These are phyloP conservation scores for Stephania japonica DNA, from an alignment of 164 flowering plant genomes.

Conservation along the genomic window DNA sequence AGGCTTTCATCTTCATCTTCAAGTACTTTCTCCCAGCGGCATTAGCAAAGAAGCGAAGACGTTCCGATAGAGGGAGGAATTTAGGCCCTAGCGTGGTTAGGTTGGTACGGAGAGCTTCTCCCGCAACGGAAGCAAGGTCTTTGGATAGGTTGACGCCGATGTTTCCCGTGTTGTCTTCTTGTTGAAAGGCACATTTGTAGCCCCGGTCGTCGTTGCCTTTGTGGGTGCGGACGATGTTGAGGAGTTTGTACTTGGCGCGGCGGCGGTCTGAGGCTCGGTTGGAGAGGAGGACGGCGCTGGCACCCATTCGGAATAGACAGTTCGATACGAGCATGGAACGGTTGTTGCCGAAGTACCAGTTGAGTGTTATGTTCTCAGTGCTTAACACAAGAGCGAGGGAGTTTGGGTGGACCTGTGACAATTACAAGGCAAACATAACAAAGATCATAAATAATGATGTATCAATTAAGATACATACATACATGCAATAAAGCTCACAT, in stretches of 20 bases:
- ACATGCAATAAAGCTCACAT: too few species aligned
- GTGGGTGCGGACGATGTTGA: conserved; percentile 10
- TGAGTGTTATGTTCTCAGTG: conserved; percentile 13
- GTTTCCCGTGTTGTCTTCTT: conserved; percentile 5
- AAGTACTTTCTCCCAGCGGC: conserved; percentile 2
- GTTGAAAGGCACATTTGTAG: conserved; percentile 8
- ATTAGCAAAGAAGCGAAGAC: background rate
- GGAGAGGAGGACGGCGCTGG: conserved; percentile 5
- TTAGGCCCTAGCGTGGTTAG: conserved; percentile 9
- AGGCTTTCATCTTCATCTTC: conserved; percentile 5
- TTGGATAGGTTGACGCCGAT: conserved; percentile 5
- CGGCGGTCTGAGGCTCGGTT: conserved; percentile 5
- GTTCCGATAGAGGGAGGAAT: conserved; percentile 15
- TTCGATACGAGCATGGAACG: conserved; percentile 13
- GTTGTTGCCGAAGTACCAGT: conserved; percentile 14
- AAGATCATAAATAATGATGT: too few species aligned
- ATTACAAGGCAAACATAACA: too few species aligned
- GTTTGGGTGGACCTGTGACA: conserved; percentile 4
- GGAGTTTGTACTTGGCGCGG: conserved; percentile 4
- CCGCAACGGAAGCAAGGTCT: conserved; percentile 5
- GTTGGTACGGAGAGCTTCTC: conserved; percentile 10
- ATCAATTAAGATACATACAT: too few species aligned
- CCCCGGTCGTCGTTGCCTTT: conserved; percentile 12
- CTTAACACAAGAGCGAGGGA: conserved; percentile 9
- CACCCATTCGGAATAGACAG: conserved; percentile 13